Conservation (phyloP, 2,329 filamentous ascomycete genomes). For the Sporothrix humicola region DNA sequence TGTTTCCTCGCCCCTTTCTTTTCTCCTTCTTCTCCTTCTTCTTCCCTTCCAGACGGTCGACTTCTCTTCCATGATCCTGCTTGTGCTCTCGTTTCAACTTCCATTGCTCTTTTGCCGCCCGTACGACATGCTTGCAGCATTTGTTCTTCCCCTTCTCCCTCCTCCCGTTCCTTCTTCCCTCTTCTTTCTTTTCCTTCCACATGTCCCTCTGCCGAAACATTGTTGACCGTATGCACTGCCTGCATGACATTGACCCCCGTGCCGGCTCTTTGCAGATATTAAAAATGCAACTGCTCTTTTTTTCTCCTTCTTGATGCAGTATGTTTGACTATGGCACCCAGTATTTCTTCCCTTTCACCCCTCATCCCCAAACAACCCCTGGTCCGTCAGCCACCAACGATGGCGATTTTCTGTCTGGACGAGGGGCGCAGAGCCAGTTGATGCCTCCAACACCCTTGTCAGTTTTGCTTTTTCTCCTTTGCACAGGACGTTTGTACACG, state of each 20-base stretch:
- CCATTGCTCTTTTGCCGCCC: not conserved
- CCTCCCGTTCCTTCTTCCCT: not conserved
- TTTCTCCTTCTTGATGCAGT: not conserved
- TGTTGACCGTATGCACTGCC: not conserved
- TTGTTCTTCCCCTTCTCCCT: no score
- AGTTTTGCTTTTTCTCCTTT: not conserved
- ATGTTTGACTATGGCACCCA: not conserved
- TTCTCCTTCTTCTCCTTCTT: not conserved
- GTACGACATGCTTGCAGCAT: not conserved
- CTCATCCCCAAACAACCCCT: slow-evolving; percentile 7
- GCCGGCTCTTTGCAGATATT: no score
- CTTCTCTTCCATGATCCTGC: not conserved
- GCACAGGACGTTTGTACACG: no score
- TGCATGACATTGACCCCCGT: not conserved
- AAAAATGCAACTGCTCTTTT: not conserved
- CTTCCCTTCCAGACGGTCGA: slow-evolving; percentile 1
- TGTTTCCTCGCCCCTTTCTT: not conserved
- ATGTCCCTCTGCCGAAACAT: slow-evolving; percentile 20
- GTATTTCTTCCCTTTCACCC: not conserved
- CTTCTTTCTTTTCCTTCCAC: no score
- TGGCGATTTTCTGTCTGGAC: not conserved
- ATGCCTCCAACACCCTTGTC: not conserved
- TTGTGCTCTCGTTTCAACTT: slow-evolving; percentile 15
- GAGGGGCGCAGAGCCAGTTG: slow-evolving; percentile 12
- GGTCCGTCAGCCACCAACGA: slow-evolving; percentile 5